These are phyloP conservation scores for Fragilaria crotonensis DNA, from an alignment of 108 stramenopile species.

Conservation along the genomic window DNA sequence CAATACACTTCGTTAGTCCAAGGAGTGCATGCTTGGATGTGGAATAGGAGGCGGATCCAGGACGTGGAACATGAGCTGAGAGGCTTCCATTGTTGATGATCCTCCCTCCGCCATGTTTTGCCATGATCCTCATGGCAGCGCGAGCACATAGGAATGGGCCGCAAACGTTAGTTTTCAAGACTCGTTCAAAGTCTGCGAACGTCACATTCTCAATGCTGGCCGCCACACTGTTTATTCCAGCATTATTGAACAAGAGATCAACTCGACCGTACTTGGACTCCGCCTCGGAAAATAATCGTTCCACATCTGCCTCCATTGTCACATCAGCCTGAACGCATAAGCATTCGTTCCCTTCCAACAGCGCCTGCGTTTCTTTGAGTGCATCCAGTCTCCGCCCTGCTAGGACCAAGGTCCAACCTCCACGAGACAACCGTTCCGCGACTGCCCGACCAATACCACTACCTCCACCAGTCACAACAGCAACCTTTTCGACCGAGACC, in stretches of 20 bases:
- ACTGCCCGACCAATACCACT: slow-evolving; percentile 67
- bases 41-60: slow-evolving; percentile 64
- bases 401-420: slow-evolving; percentile 45
- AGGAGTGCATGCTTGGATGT: slow-evolving; percentile 66
- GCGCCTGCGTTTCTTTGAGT: slow-evolving; percentile 39
- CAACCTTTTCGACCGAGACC: slow-evolving; percentile 20
- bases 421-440: slow-evolving; percentile 35
- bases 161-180: slow-evolving; percentile 59
- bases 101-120: slow-evolving; percentile 42
- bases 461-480: slow-evolving; percentile 67
- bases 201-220: slow-evolving; percentile 36
- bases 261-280: slow-evolving; percentile 21
- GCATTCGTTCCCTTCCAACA: slow-evolving; percentile 12
- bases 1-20: slow-evolving; percentile 60
- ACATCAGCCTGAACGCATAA: slow-evolving; percentile 42
- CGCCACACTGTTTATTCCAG: slow-evolving; percentile 53
- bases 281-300: slow-evolving; percentile 27
- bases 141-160: slow-evolving; percentile 67
- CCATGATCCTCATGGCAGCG: slow-evolving; percentile 61
- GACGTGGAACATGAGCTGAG: slow-evolving; percentile 56
- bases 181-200: slow-evolving; percentile 34
- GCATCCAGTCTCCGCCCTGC: slow-evolving; percentile 41
- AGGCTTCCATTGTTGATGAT: slow-evolving; percentile 79
- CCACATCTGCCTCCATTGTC: slow-evolving; percentile 40
- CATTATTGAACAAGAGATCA: slow-evolving; percentile 76